Conservation (phyloP, 257 asterid species). For the Paulownia fortunei region DNA sequence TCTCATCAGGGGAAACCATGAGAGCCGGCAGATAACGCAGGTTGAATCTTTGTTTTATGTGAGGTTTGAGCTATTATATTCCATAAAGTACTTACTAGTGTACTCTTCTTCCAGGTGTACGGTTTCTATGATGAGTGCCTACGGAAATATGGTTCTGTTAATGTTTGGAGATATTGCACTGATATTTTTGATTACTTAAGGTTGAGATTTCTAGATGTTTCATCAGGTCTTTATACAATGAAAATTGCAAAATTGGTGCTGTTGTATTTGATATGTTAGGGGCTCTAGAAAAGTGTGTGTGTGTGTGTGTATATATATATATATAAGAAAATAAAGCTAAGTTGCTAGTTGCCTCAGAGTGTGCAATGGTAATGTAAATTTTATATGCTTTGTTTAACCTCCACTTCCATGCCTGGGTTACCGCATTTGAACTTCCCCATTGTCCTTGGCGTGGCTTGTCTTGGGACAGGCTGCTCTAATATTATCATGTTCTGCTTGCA, state of each 20-base stretch:
- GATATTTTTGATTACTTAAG: conserved; percentile 93
- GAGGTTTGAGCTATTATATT: conserved; percentile 27
- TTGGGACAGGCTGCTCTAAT: background rate
- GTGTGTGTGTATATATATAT: too few species aligned
- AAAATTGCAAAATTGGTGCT: background rate
- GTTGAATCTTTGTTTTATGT: conserved; percentile 50
- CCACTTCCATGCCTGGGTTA: conserved; percentile 9
- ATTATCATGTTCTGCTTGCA: conserved; percentile 13
- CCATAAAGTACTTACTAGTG: conserved; percentile 17
- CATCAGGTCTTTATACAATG: conserved; percentile 23
- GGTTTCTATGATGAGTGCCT: conserved; percentile 98
- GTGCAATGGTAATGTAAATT: conserved; percentile 6
- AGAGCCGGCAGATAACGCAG: conserved; percentile 99
- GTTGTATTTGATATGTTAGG: conserved; percentile 21
- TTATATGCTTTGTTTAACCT: conserved; percentile 1
- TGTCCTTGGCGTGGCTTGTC: conserved; percentile 8
- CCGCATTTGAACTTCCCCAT: background rate
- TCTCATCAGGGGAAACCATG: conserved; percentile 95
- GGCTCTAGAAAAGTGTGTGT: too few species aligned
- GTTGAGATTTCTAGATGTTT: conserved; percentile 47
- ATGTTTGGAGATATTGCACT: conserved; percentile 99
- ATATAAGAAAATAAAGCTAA: too few species aligned
- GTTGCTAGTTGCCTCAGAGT: background rate
- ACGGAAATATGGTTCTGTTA: conserved; percentile 90
- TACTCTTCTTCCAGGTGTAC: conserved; percentile 68